Conservation (phyloP, 2,329 filamentous ascomycete genomes). For the Trichophyton rubrum region DNA sequence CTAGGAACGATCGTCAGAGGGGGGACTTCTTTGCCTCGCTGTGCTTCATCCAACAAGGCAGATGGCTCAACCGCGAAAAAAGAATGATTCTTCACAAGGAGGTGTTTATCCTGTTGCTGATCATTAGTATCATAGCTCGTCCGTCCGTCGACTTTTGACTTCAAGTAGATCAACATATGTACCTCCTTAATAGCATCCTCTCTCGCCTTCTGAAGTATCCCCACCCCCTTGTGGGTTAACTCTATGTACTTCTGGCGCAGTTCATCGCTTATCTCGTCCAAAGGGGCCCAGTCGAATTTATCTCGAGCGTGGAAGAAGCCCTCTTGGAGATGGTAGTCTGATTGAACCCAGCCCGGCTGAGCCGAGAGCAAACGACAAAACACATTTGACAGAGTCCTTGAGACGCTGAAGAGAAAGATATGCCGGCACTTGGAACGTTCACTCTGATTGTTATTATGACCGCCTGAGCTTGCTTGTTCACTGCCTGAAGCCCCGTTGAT, state of each 20-base stretch:
- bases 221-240: neutral
- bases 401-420: conserved; percentile 2
- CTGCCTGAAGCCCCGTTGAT: neutral
- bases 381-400: neutral
- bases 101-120: neutral
- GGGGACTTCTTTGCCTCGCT: neutral
- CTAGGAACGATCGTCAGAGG: neutral
- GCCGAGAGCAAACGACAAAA: neutral
- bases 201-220: neutral
- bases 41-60: neutral
- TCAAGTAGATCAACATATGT: neutral
- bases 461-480: neutral
- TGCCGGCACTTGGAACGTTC: neutral
- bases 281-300: neutral
- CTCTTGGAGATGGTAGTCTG: neutral
- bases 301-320: neutral
- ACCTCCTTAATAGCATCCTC: neutral
- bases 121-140: neutral
- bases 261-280: neutral
- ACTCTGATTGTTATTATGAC: neutral
- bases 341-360: neutral
- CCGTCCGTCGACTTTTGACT: neutral
- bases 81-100: neutral
- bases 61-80: neutral
- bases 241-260: neutral